A percentile compares a stretch with the other conserved stretches of the same genome.
Conservation (phyloP, 257 asterid genomes). For the Gynochthodes officinalis region DNA sequence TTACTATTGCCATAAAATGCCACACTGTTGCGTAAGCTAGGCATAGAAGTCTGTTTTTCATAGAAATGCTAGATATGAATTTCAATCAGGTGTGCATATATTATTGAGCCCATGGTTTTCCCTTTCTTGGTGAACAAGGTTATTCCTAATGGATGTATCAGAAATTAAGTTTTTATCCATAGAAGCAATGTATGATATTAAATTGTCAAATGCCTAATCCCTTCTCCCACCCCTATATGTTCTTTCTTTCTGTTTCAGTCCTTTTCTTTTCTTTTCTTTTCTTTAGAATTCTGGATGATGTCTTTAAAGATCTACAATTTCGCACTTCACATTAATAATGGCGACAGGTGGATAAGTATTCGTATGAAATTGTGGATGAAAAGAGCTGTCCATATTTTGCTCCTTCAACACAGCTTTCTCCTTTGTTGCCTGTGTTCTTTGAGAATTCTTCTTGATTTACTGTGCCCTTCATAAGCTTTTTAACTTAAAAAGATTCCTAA, state of each 20-base stretch:
- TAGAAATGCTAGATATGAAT: background rate
- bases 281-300: background rate
- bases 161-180: background rate
- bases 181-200: background rate
- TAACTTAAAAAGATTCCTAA: background rate
- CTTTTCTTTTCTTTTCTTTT: background rate
- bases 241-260: background rate
- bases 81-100: background rate
- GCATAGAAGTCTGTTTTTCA: background rate
- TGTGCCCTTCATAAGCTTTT: background rate
- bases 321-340: background rate
- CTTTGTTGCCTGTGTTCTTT: background rate
- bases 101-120: background rate
- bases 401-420: background rate
- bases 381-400: background rate
- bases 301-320: background rate
- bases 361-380: background rate
- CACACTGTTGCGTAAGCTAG: background rate
- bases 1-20: background rate
- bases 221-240: background rate
- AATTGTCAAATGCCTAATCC: background rate
- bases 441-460: background rate
- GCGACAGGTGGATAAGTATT: background rate
- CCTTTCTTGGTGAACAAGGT: background rate
- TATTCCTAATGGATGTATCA: background rate